These are phyloP conservation scores for Pulicaria dysenterica DNA, from an alignment of 129 eudicot genomes.

Conservation along the genomic window DNA sequence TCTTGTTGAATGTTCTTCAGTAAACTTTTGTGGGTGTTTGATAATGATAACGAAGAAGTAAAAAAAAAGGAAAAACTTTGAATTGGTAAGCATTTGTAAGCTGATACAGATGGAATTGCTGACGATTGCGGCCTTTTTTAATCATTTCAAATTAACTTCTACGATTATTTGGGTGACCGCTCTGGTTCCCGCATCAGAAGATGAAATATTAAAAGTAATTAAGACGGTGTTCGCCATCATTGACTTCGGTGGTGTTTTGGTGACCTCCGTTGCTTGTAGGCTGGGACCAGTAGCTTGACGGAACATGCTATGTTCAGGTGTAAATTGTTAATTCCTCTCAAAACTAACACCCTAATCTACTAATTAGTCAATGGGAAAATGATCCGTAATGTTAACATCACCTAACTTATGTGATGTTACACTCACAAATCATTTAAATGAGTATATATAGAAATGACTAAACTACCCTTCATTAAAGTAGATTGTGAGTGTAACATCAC, in stretches of 20 bases:
- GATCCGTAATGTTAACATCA: too few species aligned
- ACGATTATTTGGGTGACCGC: slow-evolving; percentile 10
- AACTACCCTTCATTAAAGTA: too few species aligned
- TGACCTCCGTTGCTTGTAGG: not conserved
- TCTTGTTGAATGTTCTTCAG: slow-evolving; percentile 26
- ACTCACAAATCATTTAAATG: too few species aligned
- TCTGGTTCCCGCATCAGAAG: not conserved
- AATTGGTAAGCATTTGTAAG: slow-evolving; percentile 37
- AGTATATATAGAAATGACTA: too few species aligned
- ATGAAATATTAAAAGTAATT: not conserved
- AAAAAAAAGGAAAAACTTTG: slow-evolving; percentile 24
- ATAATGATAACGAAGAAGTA: slow-evolving; percentile 12
- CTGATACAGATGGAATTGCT: slow-evolving; percentile 25
- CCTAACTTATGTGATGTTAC: too few species aligned
- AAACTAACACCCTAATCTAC: too few species aligned
- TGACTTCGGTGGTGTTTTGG: slow-evolving; percentile 26
- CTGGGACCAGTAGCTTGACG: not conserved
- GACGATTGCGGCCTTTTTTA: slow-evolving; percentile 26
- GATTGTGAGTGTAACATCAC: too few species aligned
- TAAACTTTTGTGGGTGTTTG: slow-evolving; percentile 26
- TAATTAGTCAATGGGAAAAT: too few species aligned
- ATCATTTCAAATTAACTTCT: not conserved
- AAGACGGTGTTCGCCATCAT: slow-evolving; percentile 27
- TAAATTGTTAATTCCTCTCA: not conserved
- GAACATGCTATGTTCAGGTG: not conserved